These are phyloP conservation scores for Camellia granthamiana DNA, from an alignment of 148 eudicot species.

Conservation along the genomic window DNA sequence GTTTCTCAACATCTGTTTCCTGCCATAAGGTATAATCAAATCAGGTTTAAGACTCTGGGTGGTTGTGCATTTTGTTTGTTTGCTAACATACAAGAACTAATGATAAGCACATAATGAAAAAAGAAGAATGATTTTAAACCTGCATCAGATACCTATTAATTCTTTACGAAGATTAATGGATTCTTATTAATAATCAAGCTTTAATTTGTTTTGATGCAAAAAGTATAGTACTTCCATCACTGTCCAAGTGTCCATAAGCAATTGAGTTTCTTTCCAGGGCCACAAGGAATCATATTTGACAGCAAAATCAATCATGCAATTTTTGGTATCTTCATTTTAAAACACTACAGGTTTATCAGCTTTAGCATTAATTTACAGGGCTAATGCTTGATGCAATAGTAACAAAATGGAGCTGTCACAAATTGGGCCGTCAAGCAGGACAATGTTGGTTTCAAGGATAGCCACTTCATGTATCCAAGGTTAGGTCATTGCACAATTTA, in stretches of 20 bases:
- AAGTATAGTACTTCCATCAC: neutral
- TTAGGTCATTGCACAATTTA: neutral
- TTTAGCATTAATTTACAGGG: neutral
- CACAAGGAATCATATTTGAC: neutral
- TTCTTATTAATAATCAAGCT: neutral
- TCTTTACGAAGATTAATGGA: neutral
- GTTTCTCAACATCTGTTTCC: slow-evolving; percentile 97
- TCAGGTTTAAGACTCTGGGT: slow-evolving; percentile 16
- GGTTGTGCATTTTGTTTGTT: neutral
- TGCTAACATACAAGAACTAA: neutral
- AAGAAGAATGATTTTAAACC: neutral
- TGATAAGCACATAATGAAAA: neutral
- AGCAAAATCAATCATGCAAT: neutral
- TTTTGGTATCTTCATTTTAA: neutral
- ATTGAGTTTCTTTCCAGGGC: neutral
- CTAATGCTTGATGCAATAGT: neutral
- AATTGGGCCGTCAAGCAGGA: neutral
- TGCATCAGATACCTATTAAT: neutral
- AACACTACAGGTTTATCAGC: neutral
- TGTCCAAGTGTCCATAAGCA: neutral
- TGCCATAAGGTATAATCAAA: slow-evolving; percentile 34
- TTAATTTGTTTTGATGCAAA: neutral
- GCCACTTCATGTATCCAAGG: neutral
- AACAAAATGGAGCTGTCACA: neutral
- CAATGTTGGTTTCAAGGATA: neutral